phyloP scores from a whole-genome alignment of 495 filamentous ascomycete genomes.

The Penicillium egyptiacum region DNA sequence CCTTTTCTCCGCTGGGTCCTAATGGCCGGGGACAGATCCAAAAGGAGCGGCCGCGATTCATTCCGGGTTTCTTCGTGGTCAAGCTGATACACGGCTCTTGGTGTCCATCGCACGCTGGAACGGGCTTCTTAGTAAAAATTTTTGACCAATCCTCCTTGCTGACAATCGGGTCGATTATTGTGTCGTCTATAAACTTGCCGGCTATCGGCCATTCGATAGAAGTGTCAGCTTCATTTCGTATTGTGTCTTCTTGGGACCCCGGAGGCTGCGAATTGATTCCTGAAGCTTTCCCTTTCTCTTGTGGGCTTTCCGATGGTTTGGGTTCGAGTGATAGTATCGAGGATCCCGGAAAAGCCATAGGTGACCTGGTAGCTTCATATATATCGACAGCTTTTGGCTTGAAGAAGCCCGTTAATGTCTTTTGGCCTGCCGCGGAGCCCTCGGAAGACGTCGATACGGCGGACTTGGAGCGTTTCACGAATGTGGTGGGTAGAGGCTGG shows the following conservation, averaged over 20 bases:
- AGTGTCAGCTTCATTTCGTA: neutral
- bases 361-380: neutral
- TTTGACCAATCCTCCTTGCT: conserved; percentile 84
- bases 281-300: neutral
- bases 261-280: neutral
- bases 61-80: conserved; percentile 80
- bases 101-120: conserved; percentile 80
- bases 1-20: conserved; percentile 79
- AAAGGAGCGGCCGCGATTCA: conserved; percentile 81
- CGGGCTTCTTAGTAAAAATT: conserved; percentile 71
- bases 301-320: neutral
- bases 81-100: conserved; percentile 79
- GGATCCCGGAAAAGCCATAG: neutral
- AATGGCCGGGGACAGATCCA: conserved; percentile 83
- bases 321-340: neutral
- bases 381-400: conserved; percentile 42
- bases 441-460: conserved; percentile 18
- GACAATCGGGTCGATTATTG: conserved; percentile 65
- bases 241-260: neutral
- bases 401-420: conserved; percentile 82
- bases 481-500: conserved; percentile 14
- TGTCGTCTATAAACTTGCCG: conserved; percentile 21
- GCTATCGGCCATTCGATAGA: neutral
- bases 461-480: conserved; percentile 52
- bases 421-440: conserved; percentile 56